Evolutionary conservation across 805 yeast species (phyloP), one percentile per base, ranked within the genome.

Genomic region (Suhomyces kilbournensis): DNA sequence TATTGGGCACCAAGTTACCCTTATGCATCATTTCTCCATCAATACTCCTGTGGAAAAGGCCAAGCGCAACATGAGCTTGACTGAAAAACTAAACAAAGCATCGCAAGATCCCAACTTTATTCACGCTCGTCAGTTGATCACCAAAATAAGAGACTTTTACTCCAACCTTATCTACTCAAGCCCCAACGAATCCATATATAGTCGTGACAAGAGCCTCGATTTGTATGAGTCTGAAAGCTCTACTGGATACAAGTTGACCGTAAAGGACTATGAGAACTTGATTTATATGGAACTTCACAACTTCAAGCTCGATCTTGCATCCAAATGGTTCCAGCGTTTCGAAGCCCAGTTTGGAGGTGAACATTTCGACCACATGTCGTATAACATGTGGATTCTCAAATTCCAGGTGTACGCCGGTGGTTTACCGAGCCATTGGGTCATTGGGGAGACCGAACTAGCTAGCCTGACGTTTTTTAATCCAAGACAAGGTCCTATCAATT

Each of bases 231-330:
- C 60, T 7, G 43, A 46, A 10, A 23, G 51, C 4, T 46, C 55
- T 17, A 52, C 56, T 2, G 63, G 59, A 1, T 59, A 59, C 46
- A 49, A 48, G 30, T 53, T 71, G 26, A 48, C 55, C 2, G 53
- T 60, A 2, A 50, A 52, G 3, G 79, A 75, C 59, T 73, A 64
- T 55, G 78, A 75, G 53, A 75, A 72, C 57, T 60, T 75, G 53
- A 66, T 74, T 17, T 19, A 48, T 43, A 59, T 74, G 49, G 79
- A 75, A 55, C 58, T 67, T 48, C 54, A 59, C 49, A 74, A 71
- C 58, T 55, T 53, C n/a, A 74, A 73, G 52, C 53, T 69, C 38
- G 79, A 75, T 58, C 64, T 74, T 56, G 78, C 75, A 3, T 61
- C 71, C 3, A 63, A 62, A 48, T 75, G 78, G 78, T 70, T 72